phyloP scores from a whole-genome alignment of 2,329 filamentous ascomycete genomes.

The Curvularia eragrostidis region DNA sequence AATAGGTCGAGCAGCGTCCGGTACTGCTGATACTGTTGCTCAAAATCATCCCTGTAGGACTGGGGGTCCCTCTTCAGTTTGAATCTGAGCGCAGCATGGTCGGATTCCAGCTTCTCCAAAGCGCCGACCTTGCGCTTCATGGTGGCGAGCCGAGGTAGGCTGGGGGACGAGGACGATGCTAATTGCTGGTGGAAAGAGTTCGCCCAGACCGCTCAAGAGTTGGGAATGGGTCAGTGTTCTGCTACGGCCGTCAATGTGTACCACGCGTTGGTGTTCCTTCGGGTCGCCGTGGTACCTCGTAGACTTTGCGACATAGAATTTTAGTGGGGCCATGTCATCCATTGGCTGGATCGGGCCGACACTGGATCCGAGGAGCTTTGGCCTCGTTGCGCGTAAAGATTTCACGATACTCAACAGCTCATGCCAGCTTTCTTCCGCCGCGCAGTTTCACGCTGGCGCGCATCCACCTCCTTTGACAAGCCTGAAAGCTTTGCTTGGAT shows the following conservation, averaged over 20 bases:
- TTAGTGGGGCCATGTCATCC: constrained; percentile 21
- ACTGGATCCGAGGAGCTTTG: constrained; percentile 24
- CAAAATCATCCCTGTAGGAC: constrained; percentile 83
- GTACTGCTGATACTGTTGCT: constrained; percentile 89
- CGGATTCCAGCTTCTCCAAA: constrained; percentile 90
- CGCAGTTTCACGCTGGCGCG: constrained; percentile 13
- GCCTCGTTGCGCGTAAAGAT: constrained; percentile 16
- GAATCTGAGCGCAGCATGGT: constrained; percentile 78
- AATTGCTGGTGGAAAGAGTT: not conserved
- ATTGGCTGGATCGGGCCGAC: constrained; percentile 23
- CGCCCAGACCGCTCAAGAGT: not conserved
- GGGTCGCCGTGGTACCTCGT: constrained; percentile 8
- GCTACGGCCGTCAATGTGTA: not conserved
- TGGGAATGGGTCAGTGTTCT: not conserved
- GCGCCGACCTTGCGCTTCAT: constrained; percentile 89
- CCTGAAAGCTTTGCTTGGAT: not conserved
- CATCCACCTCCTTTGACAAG: constrained; percentile 7
- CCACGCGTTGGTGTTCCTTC: not conserved
- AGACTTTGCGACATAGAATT: constrained; percentile 27
- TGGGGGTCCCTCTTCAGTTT: constrained; percentile 73
- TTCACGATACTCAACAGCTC: constrained; percentile 11
- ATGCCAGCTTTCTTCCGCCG: constrained; percentile 6
- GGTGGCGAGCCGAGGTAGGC: not conserved
- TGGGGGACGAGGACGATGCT: not conserved
- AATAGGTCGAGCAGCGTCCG: constrained; percentile 91